Base-by-base conservation (phyloP, 768 basidiomycete species). In the Auriculariales sp. region DNA sequence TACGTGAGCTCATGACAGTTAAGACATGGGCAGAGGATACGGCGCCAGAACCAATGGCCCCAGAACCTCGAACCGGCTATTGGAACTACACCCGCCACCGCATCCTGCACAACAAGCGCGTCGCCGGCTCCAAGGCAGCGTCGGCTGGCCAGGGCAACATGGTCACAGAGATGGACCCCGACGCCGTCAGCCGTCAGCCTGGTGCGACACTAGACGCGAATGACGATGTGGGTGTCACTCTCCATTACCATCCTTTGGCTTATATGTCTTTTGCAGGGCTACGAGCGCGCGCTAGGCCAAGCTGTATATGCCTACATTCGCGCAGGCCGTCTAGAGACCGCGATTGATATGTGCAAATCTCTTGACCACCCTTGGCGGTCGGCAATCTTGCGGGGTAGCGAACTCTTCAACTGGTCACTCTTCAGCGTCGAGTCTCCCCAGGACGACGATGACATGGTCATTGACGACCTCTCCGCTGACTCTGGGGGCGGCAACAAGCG, bases 331-430 rank as follows among this genome's bases (percentile, higher is more conserved):
- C 63, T 94, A 27, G 86, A 86, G 10, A 82, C 88, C 10, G 94
- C 92, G 0, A 69, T 92, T 3, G 82, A 87, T 29, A 65, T 90
- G 15, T 92, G 89, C 59, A 69, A 81, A 55, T 78, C 77, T 56
- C 83, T 84, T 0, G 81, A 90, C 54, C 87, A 93, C 55, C 84
- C 89, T 0, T 97, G 93, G 94, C 73, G 91, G 22, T 89, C 90
- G 2, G 90, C 92, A 1, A 85, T 81, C 49, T 77, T 98, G 35
- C 79, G 85, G 4, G 94, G 94, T 1, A 83, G 87, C 1, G 63
- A 79, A 27, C 62, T 90, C 17, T 93, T 89, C 58, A 70, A 73
- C 28, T 92, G 89, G 83, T 69, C 70, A 39, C 74, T 76, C 0
- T 72, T 92, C 2, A 75, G 85, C 55, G 61, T 64, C 55, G 56